phyloP scores from a whole-genome alignment of 257 asterid species.

The Fraxinus excelsior region DNA sequence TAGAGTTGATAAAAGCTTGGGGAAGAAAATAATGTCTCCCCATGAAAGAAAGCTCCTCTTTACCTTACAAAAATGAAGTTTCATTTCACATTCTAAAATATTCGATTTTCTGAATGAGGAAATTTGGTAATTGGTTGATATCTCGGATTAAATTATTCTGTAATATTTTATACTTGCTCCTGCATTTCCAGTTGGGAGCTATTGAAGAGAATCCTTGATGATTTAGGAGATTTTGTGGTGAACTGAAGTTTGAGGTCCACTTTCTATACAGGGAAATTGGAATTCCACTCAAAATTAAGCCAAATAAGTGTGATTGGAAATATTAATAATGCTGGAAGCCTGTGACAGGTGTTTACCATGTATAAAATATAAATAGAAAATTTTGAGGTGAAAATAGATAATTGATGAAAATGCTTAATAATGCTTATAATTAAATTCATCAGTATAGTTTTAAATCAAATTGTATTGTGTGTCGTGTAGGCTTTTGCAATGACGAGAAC shows the following conservation, averaged over 20 bases:
- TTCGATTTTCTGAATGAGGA: not conserved
- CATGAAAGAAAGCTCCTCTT: not conserved
- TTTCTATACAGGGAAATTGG: not conserved
- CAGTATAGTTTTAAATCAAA: not conserved
- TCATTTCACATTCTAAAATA: not conserved
- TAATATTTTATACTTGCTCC: not conserved
- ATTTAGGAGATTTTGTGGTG: not conserved
- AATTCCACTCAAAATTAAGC: not conserved
- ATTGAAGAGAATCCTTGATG: not conserved
- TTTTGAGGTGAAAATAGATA: not conserved
- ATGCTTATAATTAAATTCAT: not conserved
- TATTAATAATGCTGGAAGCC: not conserved
- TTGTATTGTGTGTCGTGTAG: not conserved
- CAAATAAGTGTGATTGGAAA: not conserved
- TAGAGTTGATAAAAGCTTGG: not conserved
- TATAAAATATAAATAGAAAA: not conserved
- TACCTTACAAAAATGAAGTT: not conserved
- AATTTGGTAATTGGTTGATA: not conserved
- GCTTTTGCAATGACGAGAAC: no score
- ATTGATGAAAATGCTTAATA: not conserved
- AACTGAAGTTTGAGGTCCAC: not conserved
- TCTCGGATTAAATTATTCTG: not conserved
- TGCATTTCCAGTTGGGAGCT: not conserved
- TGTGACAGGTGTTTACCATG: not conserved
- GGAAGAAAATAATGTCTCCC: not conserved